phyloP scores from a whole-genome alignment of 305 asterid species.

The Caryopteris hybrid region DNA sequence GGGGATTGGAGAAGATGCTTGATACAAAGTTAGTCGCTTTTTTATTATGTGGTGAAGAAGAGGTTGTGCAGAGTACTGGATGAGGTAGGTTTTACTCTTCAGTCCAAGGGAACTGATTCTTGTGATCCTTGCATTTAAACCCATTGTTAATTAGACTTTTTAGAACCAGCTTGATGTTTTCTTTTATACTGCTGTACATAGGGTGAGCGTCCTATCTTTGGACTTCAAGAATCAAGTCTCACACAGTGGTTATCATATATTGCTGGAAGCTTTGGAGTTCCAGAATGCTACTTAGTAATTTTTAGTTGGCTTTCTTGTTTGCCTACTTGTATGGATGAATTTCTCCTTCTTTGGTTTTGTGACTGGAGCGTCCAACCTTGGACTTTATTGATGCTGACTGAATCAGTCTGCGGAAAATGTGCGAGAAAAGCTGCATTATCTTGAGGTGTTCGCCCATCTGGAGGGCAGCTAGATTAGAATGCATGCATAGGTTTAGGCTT shows the following conservation, averaged over 20 bases:
- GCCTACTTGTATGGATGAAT: constrained; percentile 43
- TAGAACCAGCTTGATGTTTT: constrained; percentile 27
- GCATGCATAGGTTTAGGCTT: constrained; percentile 43
- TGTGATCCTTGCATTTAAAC: constrained; percentile 28
- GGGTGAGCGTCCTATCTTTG: constrained; percentile 34
- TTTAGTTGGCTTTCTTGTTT: constrained; percentile 31
- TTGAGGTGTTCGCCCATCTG: constrained; percentile 59
- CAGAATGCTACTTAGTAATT: constrained; percentile 37
- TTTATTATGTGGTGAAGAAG: constrained; percentile 17
- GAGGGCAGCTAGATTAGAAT: constrained; percentile 49
- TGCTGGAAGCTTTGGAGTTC: constrained; percentile 54
- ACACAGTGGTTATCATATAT: constrained; percentile 31
- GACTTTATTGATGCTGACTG: constrained; percentile 69
- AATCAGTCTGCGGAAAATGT: constrained; percentile 53
- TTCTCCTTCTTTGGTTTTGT: constrained; percentile 44
- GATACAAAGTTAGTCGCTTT: not conserved
- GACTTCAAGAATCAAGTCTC: constrained; percentile 32
- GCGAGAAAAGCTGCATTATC: constrained; percentile 50
- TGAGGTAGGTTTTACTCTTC: constrained; percentile 46
- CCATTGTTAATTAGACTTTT: constrained; percentile 15
- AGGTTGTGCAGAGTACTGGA: constrained; percentile 10
- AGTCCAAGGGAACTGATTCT: constrained; percentile 32
- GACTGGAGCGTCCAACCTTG: constrained; percentile 64
- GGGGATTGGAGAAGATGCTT: not conserved
- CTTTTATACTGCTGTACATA: constrained; percentile 34